These are phyloP conservation scores for Botryotinia narcissicola DNA, from an alignment of 2,329 filamentous ascomycete genomes.

Conservation along the genomic window DNA sequence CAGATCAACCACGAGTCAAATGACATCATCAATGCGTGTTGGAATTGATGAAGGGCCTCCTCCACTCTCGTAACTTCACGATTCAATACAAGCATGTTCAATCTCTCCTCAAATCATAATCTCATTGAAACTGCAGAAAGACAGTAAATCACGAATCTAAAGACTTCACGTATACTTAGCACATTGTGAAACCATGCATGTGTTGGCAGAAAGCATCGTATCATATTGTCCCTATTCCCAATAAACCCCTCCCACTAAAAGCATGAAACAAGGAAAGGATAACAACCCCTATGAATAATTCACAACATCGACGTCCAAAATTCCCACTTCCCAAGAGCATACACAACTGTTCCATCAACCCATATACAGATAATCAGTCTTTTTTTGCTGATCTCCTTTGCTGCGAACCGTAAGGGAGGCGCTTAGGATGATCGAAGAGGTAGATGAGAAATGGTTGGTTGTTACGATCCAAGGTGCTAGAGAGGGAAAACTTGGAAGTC, in stretches of 20 bases:
- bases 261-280: constrained; percentile 13
- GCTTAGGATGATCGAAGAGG: constrained; percentile 1
- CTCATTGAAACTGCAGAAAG: not conserved
- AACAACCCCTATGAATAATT: constrained; percentile 19
- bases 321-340: not conserved
- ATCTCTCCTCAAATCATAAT: not conserved
- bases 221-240: constrained; percentile 30
- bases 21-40: not conserved
- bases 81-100: not conserved
- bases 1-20: not conserved
- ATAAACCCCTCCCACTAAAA: constrained; percentile 15
- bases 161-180: constrained; percentile 6
- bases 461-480: not conserved
- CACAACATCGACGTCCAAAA: constrained; percentile 7
- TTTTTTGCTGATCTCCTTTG: not conserved
- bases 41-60: not conserved
- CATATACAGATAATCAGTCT: constrained; percentile 1
- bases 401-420: not conserved
- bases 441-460: not conserved
- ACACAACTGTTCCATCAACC: not conserved
- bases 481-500: not conserved
- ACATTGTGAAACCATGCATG: constrained; percentile 12
- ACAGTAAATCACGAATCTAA: constrained; percentile 15
- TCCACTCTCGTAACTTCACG: not conserved
- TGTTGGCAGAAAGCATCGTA: constrained; percentile 30